These are phyloP conservation scores for Syzygium grande DNA, from an alignment of 345 rosid species.

Conservation along the genomic window DNA sequence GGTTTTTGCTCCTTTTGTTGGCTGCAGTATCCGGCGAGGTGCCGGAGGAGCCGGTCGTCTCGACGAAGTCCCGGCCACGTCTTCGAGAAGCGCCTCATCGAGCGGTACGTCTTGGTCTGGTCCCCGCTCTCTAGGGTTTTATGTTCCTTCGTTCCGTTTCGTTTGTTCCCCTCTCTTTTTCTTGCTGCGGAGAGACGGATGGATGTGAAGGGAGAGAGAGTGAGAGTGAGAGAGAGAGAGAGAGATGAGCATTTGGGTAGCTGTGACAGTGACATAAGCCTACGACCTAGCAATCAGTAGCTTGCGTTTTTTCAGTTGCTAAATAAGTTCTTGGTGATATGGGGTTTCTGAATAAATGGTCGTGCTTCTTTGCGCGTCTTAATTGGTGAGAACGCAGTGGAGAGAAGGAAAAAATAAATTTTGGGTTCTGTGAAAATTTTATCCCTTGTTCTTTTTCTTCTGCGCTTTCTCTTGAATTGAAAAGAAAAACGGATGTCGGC, in stretches of 20 bases:
- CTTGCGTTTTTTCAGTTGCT: neutral
- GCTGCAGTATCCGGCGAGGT: conserved; percentile 85
- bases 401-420: neutral
- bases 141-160: neutral
- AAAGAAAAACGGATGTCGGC: neutral
- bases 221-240: neutral
- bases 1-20: too few relatives aligned
- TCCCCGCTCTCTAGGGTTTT: conserved; percentile 24
- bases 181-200: neutral
- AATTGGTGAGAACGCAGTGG: neutral
- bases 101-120: conserved; percentile 63
- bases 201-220: neutral
- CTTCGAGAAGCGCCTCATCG: conserved; percentile 86
- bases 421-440: neutral
- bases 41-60: conserved; percentile 88
- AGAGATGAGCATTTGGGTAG: neutral
- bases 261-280: neutral
- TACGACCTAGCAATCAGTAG: neutral
- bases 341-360: neutral
- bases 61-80: conserved; percentile 79
- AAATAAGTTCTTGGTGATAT: neutral
- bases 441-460: neutral
- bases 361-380: neutral
- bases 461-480: neutral
- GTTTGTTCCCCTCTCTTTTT: neutral